Percentiles rank a stretch among this genome's conserved stretches.
These are phyloP conservation scores for Phytophthora pinifolia DNA, from an alignment of 352 stramenopile genomes.

Conservation along the genomic window DNA sequence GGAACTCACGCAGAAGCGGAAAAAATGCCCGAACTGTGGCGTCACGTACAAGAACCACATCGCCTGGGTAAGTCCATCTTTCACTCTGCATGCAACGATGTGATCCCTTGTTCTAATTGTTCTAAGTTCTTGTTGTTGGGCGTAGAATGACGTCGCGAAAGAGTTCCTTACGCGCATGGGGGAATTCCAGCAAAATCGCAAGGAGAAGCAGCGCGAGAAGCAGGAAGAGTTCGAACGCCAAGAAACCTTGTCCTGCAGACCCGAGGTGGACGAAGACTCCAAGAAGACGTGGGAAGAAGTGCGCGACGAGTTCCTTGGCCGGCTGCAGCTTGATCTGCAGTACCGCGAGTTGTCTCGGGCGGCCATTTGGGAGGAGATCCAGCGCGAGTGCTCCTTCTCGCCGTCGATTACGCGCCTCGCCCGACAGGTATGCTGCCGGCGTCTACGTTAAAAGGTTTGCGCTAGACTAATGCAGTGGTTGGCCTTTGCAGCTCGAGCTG, in stretches of 20 bases:
- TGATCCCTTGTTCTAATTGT: no score
- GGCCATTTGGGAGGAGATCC: constrained; percentile 50
- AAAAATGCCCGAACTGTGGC: constrained; percentile 79
- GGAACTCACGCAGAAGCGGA: constrained; percentile 77
- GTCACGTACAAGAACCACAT: constrained; percentile 66
- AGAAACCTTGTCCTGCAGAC: constrained; percentile 16
- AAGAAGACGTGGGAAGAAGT: constrained; percentile 52
- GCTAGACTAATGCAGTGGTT: background rate
- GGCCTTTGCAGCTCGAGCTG: constrained; percentile 32
- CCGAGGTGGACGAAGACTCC: constrained; percentile 8
- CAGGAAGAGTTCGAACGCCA: constrained; percentile 15
- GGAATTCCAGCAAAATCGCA: constrained; percentile 28
- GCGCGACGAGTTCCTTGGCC: constrained; percentile 62
- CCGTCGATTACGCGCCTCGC: constrained; percentile 52
- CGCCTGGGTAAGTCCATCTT: constrained; percentile 49
- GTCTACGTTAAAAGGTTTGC: background rate
- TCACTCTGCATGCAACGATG: background rate
- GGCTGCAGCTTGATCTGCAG: constrained; percentile 59
- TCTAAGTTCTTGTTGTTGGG: constrained; percentile 3
- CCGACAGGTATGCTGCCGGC: constrained; percentile 18
- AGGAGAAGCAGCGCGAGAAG: constrained; percentile 16
- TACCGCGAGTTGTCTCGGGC: constrained; percentile 53
- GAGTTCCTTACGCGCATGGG: constrained; percentile 70
- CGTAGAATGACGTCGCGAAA: constrained; percentile 52
- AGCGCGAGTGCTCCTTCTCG: constrained; percentile 56